Percentiles rank a stretch among this genome's conserved stretches.
phyloP scores from a whole-genome alignment of 1,284 basidiomycete genomes.

The Heterobasidion annosum region DNA sequence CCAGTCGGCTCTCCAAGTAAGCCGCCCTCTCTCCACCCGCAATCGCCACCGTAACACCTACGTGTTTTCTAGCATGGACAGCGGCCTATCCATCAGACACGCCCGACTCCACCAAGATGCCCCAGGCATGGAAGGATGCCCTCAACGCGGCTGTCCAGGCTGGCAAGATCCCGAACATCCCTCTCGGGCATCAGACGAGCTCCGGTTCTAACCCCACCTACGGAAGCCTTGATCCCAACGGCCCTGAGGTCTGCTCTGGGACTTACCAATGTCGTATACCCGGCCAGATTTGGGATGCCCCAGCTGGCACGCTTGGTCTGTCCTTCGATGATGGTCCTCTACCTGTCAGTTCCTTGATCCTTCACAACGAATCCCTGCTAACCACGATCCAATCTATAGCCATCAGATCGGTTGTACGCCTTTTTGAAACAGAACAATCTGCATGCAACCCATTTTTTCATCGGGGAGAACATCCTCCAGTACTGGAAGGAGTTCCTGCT shows the following conservation, averaged over 20 bases:
- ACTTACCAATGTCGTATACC: conserved; percentile 52
- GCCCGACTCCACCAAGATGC: conserved; percentile 37
- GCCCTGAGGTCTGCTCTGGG: conserved; percentile 51
- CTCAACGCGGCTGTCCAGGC: conserved; percentile 52
- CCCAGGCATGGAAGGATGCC: conserved; percentile 59
- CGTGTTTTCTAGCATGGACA: conserved; percentile 39
- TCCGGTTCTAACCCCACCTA: conserved; percentile 42
- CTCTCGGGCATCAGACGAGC: conserved; percentile 30
- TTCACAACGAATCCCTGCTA: not conserved
- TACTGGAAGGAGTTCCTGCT: conserved; percentile 45
- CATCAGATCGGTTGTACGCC: conserved; percentile 32
- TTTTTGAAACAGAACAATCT: conserved; percentile 57
- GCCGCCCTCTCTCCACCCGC: not conserved
- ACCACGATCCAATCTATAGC: conserved; percentile 4
- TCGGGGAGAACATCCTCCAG: conserved; percentile 62
- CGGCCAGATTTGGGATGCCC: conserved; percentile 67
- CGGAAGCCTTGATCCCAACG: conserved; percentile 36
- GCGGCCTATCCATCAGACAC: conserved; percentile 36
- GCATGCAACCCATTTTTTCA: conserved; percentile 75
- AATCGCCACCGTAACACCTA: not conserved
- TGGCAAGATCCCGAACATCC: conserved; percentile 67
- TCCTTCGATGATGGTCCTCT: conserved; percentile 79
- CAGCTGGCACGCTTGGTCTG: conserved; percentile 46
- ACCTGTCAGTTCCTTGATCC: conserved; percentile 26
- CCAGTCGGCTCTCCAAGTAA: conserved; percentile 5